Evolutionary conservation across 192 early-diverging fungal species (phyloP).

Genomic region (Linnemannia exigua): DNA sequence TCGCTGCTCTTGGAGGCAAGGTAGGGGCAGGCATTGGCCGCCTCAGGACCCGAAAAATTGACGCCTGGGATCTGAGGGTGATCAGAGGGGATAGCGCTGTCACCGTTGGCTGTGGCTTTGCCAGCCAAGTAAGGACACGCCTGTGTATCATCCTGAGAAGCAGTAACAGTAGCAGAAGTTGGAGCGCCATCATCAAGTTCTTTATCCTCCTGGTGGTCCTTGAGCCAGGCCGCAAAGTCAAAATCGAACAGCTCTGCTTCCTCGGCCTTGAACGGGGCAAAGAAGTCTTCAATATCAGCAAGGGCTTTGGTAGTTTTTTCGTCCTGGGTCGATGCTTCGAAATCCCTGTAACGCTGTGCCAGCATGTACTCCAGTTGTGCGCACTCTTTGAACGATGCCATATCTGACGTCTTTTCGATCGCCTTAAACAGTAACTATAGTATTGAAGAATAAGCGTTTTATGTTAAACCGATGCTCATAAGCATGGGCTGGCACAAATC

Average conservation of each 20-base stretch:
- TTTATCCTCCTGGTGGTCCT: conserved; percentile 17
- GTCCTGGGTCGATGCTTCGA: background rate
- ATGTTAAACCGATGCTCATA: background rate
- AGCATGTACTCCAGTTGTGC: conserved; percentile 36
- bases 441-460: background rate
- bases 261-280: conserved; percentile 21
- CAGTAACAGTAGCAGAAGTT: background rate
- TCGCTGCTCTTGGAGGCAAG: conserved; percentile 23
- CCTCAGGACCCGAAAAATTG: conserved; percentile 40
- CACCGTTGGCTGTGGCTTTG: background rate
- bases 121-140: conserved; percentile 28
- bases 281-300: conserved; percentile 13
- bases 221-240: conserved; percentile 28
- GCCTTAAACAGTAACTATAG: conserved; percentile 39
- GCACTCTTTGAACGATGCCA: conserved; percentile 24
- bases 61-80: conserved; percentile 45
- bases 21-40: conserved; percentile 42
- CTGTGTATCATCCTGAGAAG: conserved; percentile 3
- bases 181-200: conserved; percentile 5
- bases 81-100: conserved; percentile 26
- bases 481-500: background rate
- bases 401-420: conserved; percentile 14
- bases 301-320: background rate
- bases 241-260: conserved; percentile 32
- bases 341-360: conserved; percentile 17